A percentile compares a stretch with the other conserved stretches of the same genome.
Conservation (phyloP, 2,329 filamentous ascomycete species). For the Microcyclospora tardicrescens region DNA sequence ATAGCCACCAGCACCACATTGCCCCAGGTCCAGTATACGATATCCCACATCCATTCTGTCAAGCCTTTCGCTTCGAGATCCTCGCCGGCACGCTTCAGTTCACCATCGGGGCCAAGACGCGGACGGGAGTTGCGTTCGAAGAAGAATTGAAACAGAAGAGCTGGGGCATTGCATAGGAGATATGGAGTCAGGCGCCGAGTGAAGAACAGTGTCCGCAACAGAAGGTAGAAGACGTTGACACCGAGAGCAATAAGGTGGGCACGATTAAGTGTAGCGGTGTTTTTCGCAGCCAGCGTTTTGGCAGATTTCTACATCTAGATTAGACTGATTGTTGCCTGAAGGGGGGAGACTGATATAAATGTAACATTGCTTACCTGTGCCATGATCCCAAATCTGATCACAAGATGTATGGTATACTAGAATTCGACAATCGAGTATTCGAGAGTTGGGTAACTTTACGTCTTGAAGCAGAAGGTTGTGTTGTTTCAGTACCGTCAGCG, state of each 20-base stretch:
- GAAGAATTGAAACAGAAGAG: constrained; percentile 67
- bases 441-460: no score
- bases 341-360: neutral
- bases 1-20: constrained; percentile 58
- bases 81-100: constrained; percentile 68
- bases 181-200: constrained; percentile 47
- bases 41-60: constrained; percentile 97
- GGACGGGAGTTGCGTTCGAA: constrained; percentile 79
- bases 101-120: constrained; percentile 43
- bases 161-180: constrained; percentile 57
- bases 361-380: constrained; percentile 13
- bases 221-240: constrained; percentile 62
- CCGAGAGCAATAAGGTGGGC: constrained; percentile 64
- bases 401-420: no score
- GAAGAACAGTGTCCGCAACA: constrained; percentile 53
- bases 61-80: constrained; percentile 77
- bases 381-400: constrained; percentile 5
- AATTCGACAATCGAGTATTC: no score
- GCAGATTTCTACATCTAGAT: constrained; percentile 33
- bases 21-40: constrained; percentile 87
- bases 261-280: constrained; percentile 61
- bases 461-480: no score
- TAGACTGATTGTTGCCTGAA: neutral
- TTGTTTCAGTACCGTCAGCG: no score
- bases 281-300: constrained; percentile 60